phyloP scores from a whole-genome alignment of 768 basidiomycete genomes.

The Tulasnella sp. region DNA sequence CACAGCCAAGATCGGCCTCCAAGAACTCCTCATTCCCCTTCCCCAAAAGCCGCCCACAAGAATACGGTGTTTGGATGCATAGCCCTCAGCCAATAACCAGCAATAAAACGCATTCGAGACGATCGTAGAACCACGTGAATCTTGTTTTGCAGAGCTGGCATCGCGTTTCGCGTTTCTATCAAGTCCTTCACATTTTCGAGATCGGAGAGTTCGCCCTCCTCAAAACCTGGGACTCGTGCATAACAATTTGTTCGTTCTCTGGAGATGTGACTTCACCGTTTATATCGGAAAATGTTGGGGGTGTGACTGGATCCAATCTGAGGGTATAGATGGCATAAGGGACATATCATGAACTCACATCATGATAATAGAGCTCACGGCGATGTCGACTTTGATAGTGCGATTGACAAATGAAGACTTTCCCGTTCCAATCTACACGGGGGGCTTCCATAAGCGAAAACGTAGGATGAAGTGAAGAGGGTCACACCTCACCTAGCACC shows the following conservation, averaged over 20 bases:
- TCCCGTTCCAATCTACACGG: constrained; percentile 21
- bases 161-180: constrained; percentile 18
- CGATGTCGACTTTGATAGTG: constrained; percentile 24
- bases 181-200: constrained; percentile 23
- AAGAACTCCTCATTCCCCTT: constrained; percentile 24
- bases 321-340: background rate
- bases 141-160: constrained; percentile 16
- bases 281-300: constrained; percentile 24
- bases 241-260: constrained; percentile 23
- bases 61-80: constrained; percentile 25
- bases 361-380: background rate
- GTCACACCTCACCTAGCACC: constrained; percentile 27
- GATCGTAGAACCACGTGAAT: constrained; percentile 23
- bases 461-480: background rate
- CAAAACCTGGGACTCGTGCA: constrained; percentile 29
- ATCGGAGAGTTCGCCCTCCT: constrained; percentile 23
- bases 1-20: constrained; percentile 12
- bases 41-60: constrained; percentile 23
- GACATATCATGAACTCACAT: background rate
- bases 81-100: constrained; percentile 20
- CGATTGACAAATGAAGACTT: constrained; percentile 27
- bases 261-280: constrained; percentile 20
- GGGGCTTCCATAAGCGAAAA: no score
- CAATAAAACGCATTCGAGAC: background rate
- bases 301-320: constrained; percentile 19